Conservation (phyloP, 2,329 filamentous ascomycete species). For the Fusarium sambucinum region DNA sequence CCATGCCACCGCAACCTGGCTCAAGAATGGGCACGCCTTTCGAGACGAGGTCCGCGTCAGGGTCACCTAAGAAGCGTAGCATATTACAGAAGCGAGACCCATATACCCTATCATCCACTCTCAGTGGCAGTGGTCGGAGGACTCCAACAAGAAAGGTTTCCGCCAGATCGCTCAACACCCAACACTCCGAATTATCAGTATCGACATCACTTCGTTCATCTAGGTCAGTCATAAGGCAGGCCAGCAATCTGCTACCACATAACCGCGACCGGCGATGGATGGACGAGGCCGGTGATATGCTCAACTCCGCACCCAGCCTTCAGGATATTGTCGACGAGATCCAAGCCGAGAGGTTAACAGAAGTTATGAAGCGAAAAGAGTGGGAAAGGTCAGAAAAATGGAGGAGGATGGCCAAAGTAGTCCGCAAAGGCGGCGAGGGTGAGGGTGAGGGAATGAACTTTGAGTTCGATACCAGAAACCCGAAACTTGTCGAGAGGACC, state of each 20-base stretch:
- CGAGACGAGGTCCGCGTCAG: slow-evolving; percentile 58
- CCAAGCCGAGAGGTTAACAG: slow-evolving; percentile 63
- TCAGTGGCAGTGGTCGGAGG: slow-evolving; percentile 54
- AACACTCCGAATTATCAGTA: slow-evolving; percentile 64
- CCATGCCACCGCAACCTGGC: slow-evolving; percentile 57
- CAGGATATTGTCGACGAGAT: slow-evolving; percentile 68
- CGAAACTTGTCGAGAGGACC: slow-evolving; percentile 89
- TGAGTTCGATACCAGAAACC: slow-evolving; percentile 81
- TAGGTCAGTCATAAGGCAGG: slow-evolving; percentile 67
- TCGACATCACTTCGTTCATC: slow-evolving; percentile 64
- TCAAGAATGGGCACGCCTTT: slow-evolving; percentile 58
- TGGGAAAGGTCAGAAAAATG: slow-evolving; percentile 73
- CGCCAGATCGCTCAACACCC: slow-evolving; percentile 69
- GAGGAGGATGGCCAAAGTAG: slow-evolving; percentile 73
- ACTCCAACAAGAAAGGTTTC: slow-evolving; percentile 67
- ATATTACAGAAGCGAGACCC: slow-evolving; percentile 56
- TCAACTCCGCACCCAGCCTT: slow-evolving; percentile 69
- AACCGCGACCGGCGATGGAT: slow-evolving; percentile 71
- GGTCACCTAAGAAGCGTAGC: slow-evolving; percentile 60
- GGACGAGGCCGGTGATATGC: slow-evolving; percentile 76
- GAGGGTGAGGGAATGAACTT: slow-evolving; percentile 72
- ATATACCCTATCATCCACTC: slow-evolving; percentile 55
- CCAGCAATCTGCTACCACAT: slow-evolving; percentile 70
- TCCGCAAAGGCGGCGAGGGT: slow-evolving; percentile 63
- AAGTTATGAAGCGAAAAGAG: slow-evolving; percentile 72